Evolutionary conservation across 371 early-diverging fungal species (phyloP).

Genomic region (Mucor mucedo): DNA sequence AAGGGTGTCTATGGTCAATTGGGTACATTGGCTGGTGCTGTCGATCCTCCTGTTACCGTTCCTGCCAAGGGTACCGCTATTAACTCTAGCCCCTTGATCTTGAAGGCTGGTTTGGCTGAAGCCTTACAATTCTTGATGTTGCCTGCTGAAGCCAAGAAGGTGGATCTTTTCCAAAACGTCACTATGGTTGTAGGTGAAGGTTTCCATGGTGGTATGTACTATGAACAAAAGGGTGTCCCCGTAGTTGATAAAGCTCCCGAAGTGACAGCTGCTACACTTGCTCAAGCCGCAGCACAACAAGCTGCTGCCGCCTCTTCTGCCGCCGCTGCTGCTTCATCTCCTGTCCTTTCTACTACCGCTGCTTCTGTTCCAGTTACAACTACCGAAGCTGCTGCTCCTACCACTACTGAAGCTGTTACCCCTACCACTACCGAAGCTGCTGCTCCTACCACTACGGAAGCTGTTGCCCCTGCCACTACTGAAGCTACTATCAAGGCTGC

Average conservation of each 20-base stretch:
- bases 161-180: constrained; percentile 43
- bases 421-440: constrained; percentile 9
- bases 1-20: constrained; percentile 16
- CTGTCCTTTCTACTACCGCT: neutral
- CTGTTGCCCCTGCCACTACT: neutral
- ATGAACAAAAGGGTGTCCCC: constrained; percentile 41
- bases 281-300: neutral
- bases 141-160: constrained; percentile 16
- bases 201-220: constrained; percentile 38
- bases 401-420: constrained; percentile 4
- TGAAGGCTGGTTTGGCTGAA: constrained; percentile 20
- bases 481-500: neutral
- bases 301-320: neutral
- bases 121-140: constrained; percentile 18
- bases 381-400: constrained; percentile 10
- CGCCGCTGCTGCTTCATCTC: neutral
- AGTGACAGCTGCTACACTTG: constrained; percentile 3
- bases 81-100: constrained; percentile 25
- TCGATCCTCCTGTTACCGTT: constrained; percentile 37
- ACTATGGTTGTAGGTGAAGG: constrained; percentile 42
- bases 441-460: neutral
- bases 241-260: constrained; percentile 16
- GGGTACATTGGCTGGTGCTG: constrained; percentile 33
- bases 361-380: constrained; percentile 1
- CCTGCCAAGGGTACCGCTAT: constrained; percentile 31